Evolutionary conservation across 2,329 filamentous ascomycete species (phyloP).

Genomic region (Trichoderma sp.): DNA sequence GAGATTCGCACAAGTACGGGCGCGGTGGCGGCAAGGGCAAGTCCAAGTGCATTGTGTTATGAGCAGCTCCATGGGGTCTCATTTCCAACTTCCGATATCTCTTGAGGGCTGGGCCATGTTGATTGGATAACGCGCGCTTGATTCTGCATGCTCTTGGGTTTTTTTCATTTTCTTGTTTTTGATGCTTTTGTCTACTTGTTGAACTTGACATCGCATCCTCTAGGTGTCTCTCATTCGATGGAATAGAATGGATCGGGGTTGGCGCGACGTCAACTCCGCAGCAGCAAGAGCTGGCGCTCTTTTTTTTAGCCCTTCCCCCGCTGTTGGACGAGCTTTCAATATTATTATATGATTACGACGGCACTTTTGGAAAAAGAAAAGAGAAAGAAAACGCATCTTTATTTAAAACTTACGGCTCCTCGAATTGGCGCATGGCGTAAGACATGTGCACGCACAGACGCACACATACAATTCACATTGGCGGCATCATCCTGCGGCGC

Average conservation of each 20-base stretch:
- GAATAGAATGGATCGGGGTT: slow-evolving; percentile 4
- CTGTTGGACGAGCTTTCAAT: slow-evolving; percentile 33
- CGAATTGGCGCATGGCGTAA: slow-evolving; percentile 47
- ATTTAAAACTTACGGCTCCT: slow-evolving; percentile 40
- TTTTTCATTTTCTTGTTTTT: not conserved
- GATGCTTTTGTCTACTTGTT: slow-evolving; percentile 14
- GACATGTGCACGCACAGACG: slow-evolving; percentile 39
- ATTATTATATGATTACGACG: slow-evolving; percentile 39
- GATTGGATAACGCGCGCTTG: not conserved
- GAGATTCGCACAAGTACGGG: slow-evolving; percentile 38
- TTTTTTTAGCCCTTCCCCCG: slow-evolving; percentile 8
- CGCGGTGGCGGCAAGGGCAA: slow-evolving; percentile 44
- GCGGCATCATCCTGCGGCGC: slow-evolving; percentile 45
- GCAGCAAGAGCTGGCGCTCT: slow-evolving; percentile 8
- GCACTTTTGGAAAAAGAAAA: slow-evolving; percentile 35
- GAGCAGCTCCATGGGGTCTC: slow-evolving; percentile 32
- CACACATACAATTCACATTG: slow-evolving; percentile 35
- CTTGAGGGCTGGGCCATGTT: not conserved
- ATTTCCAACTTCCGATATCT: slow-evolving; percentile 7
- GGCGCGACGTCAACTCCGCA: not conserved
- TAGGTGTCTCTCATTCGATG: not conserved
- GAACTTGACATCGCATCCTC: not conserved
- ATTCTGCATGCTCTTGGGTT: not conserved
- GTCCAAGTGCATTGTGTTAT: slow-evolving; percentile 48
- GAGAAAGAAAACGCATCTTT: slow-evolving; percentile 34